These are phyloP conservation scores for Populus simonii DNA, from an alignment of 345 rosid genomes.

Conservation along the genomic window DNA sequence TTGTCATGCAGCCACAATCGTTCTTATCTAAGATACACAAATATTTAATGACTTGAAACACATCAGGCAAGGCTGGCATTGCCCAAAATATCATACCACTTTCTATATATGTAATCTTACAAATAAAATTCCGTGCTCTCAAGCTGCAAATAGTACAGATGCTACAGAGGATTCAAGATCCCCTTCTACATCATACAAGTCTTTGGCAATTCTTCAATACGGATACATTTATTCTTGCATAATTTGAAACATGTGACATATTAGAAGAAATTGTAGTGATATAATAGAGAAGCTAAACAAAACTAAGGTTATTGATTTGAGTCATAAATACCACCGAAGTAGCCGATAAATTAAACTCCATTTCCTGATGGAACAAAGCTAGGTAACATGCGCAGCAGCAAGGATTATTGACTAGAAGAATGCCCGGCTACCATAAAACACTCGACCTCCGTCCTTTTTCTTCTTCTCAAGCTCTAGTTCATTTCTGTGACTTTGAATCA, in stretches of 20 bases:
- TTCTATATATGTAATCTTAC: neutral
- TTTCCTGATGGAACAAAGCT: conserved; percentile 1
- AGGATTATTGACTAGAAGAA: conserved; percentile 53
- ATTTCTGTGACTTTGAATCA: conserved; percentile 38
- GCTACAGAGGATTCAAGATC: neutral
- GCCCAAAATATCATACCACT: neutral
- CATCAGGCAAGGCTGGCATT: neutral
- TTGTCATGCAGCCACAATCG: neutral
- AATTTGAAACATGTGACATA: neutral
- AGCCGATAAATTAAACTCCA: conserved; percentile 9
- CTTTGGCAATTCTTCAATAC: neutral
- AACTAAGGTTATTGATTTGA: conserved; percentile 1
- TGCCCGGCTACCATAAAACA: conserved; percentile 93
- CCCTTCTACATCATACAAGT: neutral
- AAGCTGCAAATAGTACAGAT: neutral
- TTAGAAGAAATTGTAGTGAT: neutral
- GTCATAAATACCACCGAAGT: neutral
- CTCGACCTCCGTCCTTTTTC: conserved; percentile 84
- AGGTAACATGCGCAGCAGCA: neutral
- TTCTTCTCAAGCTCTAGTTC: conserved; percentile 46
- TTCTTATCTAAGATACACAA: neutral
- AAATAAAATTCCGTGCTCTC: neutral
- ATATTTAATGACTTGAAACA: neutral
- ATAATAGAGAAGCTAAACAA: neutral
- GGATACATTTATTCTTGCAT: neutral